Base-by-base conservation (phyloP, 176 grass and related monocot species). In the Typha latifolia region DNA sequence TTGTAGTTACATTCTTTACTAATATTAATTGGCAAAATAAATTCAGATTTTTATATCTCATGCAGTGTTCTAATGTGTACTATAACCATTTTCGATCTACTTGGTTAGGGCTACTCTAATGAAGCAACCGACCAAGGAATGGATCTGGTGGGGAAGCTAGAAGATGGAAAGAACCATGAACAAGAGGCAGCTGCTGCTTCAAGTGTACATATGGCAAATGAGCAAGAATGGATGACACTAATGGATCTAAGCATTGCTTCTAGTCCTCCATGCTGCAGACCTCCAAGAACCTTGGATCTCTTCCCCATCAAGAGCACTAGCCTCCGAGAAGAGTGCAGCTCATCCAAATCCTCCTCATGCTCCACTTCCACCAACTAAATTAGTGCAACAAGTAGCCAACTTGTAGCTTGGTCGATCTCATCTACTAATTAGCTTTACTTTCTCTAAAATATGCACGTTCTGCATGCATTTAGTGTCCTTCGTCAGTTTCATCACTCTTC, bases 341-440 rank as follows among this genome's bases (percentile, higher is more conserved):
- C 88, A 66, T 96, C 92, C 75, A 91, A 96, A 67, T 96, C 85
- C 47, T 91, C 92, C 3, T 89, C 92, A 43, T 91, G 92, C 76
- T 91, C 92, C 57, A 91, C 92, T 51, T 96, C 92, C 56, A 96
- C 92, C 49, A 96, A 87, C 51, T 90, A 82, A 73, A 11, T 59
- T 19, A 22, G 18, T 21, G 9, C 7, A 57, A 14, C 53, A 59
- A 59, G 7, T 19, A 21, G 4, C 53, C 53, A 59, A 19, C 53
- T 22, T 59, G 53, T 59, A 19, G 16, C 20, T 59, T n/a, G 53
- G 14, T 59, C 12, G 53, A 9, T 59, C 10, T 19, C 53, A 16
- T 59, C 53, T 59, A 22, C 53, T 59, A 52, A 16, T 16, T 56
- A 59, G 53, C 20, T 43, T 9, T 10, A 43, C 9, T 43, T 43